Base-by-base conservation (phyloP, 2,329 filamentous ascomycete genomes). In the Monilinia laxa region DNA sequence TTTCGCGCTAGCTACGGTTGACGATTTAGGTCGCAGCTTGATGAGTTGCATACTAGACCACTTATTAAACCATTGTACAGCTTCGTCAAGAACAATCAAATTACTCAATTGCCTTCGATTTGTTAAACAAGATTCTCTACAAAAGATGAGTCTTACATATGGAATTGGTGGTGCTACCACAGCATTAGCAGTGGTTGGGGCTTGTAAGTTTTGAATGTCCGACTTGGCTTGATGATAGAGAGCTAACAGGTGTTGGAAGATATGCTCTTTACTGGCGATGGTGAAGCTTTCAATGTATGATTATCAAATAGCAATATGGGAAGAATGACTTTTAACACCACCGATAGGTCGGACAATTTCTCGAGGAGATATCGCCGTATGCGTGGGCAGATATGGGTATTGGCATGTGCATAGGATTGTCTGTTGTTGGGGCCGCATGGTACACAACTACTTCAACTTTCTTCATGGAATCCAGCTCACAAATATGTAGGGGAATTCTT, bases 381-480 rank as follows among this genome's bases (percentile, higher is more conserved):
- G 91, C 90, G 58, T 99, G 93, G 93, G 95, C 94, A 69, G 89
- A 88, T 78, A 80, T 95, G 66, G 96, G 95, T 72, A 97, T 99
- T 76, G 90, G 87, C 62, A 86, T 98, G 69, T 99, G 95, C 81
- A 98, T 99, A 77, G 93, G 94, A 69, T 83, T 98, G 67, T 99
- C 95, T 66, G 94, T 97, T 55, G 92, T 98, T 47, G 95, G 95
- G 78, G 96, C 95, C 77, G 94, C 94, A 85, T 99, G 95, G 95
- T 98, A 87, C 72, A 64, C 52, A 51, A 53, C 58, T 58, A 23
- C 38, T 38, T 54, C 28, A 42, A 42, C 54, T 49, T 65, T 25
- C 49, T 20, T 51, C 57, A 18, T 53, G 28, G 31, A 58, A 28
- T 31, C 23, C 28, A 25, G 60, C 69, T 71, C 59, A 71, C 65